Conservation (phyloP, 1,139 yeast genomes). For the Blastobotrys indianensis region DNA sequence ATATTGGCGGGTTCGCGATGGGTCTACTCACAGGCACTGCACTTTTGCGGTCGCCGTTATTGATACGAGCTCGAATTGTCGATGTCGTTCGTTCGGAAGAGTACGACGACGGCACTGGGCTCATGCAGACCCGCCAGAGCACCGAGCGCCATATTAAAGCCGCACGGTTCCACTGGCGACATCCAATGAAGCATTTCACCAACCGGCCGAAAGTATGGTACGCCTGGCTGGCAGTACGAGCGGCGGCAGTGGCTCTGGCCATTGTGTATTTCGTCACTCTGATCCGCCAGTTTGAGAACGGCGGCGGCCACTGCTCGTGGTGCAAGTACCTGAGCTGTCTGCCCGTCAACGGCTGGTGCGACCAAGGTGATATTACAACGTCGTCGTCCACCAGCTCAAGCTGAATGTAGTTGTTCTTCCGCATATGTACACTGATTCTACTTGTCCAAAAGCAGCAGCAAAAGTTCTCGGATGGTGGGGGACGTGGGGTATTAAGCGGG, state of each 20-base stretch:
- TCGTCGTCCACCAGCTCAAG: conserved; percentile 8
- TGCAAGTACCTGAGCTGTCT: conserved; percentile 68
- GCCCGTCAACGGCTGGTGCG: conserved; percentile 73
- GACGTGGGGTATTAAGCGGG: no score
- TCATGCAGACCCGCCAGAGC: conserved; percentile 7
- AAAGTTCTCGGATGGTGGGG: not conserved
- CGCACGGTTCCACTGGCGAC: conserved; percentile 23
- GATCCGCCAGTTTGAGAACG: conserved; percentile 44
- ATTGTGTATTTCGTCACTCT: conserved; percentile 49
- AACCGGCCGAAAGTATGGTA: conserved; percentile 42
- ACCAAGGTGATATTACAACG: conserved; percentile 44
- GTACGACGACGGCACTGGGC: conserved; percentile 7
- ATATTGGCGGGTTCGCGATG: conserved; percentile 68
- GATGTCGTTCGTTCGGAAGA: conserved; percentile 8
- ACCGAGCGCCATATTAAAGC: conserved; percentile 16
- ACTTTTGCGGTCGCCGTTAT: conserved; percentile 54
- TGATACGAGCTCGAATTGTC: conserved; percentile 32
- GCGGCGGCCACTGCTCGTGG: conserved; percentile 54
- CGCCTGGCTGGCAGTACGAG: conserved; percentile 48
- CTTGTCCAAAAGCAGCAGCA: no score
- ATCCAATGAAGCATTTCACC: conserved; percentile 21
- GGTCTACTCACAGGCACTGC: conserved; percentile 52
- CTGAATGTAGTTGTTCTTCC: no score
- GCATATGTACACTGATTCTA: no score
- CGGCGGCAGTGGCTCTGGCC: conserved; percentile 43